Percentiles rank a stretch among this genome's conserved stretches.
These are phyloP conservation scores for Pleurotus citrinopileatus DNA, from an alignment of 768 basidiomycete species.

Conservation along the genomic window DNA sequence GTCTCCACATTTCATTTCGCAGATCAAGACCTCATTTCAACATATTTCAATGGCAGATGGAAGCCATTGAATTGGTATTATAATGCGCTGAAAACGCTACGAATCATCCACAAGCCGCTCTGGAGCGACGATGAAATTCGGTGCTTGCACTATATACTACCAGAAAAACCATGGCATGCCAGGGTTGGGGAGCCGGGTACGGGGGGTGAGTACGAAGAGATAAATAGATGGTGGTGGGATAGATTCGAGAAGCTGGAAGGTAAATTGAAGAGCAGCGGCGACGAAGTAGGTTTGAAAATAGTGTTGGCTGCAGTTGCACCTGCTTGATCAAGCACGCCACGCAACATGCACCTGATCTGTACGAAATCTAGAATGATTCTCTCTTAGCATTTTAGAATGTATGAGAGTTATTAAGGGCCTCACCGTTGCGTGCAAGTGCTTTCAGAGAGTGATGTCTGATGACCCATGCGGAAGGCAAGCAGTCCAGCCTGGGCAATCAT, in stretches of 20 bases:
- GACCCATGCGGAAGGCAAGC: constrained; percentile 88
- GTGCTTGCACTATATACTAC: constrained; percentile 84
- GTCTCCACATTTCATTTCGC: constrained; percentile 60
- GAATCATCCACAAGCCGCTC: constrained; percentile 62
- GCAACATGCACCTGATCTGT: constrained; percentile 93
- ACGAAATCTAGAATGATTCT: constrained; percentile 60
- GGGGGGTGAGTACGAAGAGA: constrained; percentile 43
- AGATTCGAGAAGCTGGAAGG: constrained; percentile 45
- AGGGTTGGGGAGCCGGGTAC: constrained; percentile 36
- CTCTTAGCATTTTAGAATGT: constrained; percentile 6
- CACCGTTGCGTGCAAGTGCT: constrained; percentile 93
- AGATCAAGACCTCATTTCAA: constrained; percentile 90
- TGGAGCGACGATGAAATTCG: constrained; percentile 88
- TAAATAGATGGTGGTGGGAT: constrained; percentile 83
- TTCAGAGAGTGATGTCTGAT: constrained; percentile 69
- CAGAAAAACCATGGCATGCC: constrained; percentile 83
- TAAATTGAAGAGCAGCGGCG: constrained; percentile 41
- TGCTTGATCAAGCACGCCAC: constrained; percentile 63
- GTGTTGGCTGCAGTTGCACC: constrained; percentile 47
- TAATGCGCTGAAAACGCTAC: constrained; percentile 90
- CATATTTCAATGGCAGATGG: constrained; percentile 78
- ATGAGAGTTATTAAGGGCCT: constrained; percentile 13
- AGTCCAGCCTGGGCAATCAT: constrained; percentile 99
- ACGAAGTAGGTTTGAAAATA: constrained; percentile 44
- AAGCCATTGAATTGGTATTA: constrained; percentile 80